These are phyloP conservation scores for Penicillium corylophilum DNA, from an alignment of 2,329 filamentous ascomycete species.

Conservation along the genomic window DNA sequence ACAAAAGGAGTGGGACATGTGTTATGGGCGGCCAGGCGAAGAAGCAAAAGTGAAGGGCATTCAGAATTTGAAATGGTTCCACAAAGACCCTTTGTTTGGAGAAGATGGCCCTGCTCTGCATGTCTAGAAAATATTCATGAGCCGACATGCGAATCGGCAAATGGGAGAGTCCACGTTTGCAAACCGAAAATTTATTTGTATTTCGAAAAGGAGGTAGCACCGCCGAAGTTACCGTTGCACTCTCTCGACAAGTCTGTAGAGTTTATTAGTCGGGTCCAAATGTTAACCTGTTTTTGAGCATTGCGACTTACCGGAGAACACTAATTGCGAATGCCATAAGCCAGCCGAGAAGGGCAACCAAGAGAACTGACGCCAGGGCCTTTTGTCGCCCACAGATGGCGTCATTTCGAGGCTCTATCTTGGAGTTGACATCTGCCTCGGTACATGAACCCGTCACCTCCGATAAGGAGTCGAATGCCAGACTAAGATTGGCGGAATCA, in stretches of 20 bases:
- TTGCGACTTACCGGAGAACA: constrained; percentile 60
- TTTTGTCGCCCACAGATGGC: constrained; percentile 64
- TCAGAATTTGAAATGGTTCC: constrained; percentile 55
- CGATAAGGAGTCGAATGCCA: constrained; percentile 81
- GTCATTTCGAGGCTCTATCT: constrained; percentile 34
- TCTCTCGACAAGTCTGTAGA: constrained; percentile 40
- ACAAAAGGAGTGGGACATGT: constrained; percentile 66
- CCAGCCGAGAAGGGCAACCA: constrained; percentile 86
- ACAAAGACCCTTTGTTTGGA: constrained; percentile 61
- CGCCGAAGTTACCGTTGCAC: constrained; percentile 22
- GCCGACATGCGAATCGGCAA: neutral
- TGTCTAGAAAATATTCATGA: constrained; percentile 25
- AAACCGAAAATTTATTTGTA: neutral
- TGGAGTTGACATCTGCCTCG: constrained; percentile 42
- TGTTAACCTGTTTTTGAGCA: neutral
- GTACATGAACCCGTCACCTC: constrained; percentile 61
- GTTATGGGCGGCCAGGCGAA: constrained; percentile 62
- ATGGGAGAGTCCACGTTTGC: neutral
- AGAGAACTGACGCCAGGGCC: constrained; percentile 72
- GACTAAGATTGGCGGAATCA: constrained; percentile 85
- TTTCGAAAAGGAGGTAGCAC: neutral
- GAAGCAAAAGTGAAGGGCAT: constrained; percentile 54
- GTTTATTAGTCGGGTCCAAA: constrained; percentile 25
- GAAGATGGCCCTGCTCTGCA: constrained; percentile 53
- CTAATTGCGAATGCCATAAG: constrained; percentile 85